Base-by-base conservation (phyloP, 306 rosid species). In the Coriaria nepalensis region DNA sequence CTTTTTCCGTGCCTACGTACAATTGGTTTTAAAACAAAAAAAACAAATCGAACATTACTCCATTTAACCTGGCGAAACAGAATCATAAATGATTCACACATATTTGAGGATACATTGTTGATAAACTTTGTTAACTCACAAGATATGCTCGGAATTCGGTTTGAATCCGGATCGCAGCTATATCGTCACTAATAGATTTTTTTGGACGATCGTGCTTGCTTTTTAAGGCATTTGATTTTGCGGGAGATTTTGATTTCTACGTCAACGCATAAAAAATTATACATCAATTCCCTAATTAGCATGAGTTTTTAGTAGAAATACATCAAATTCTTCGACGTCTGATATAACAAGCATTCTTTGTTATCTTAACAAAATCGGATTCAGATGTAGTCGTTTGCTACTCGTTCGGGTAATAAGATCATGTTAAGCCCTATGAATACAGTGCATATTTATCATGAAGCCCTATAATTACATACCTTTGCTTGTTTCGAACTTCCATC, bases 111-210 rank as follows among this genome's bases (percentile, higher is more conserved):
- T 20, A 20, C 29, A 20, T 1, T 1, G 29, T 20, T 1, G 1
- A 1, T 20, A 3, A 20, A 20, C 29, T 20, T 43, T 35, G 45
- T 37, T 12, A 55, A 67, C 39, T 53, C 57, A 90, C 98, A 73
- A 55, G 44, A 62, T 85, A 72, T 41, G 87, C 98, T 6, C 95
- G 95, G 61, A 85, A 81, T 56, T 85, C 87, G 11, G 93, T 82
- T 57, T 90, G 98, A 68, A 90, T 90, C 67, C 69, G 74, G 58
- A 68, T 86, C 51, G 98, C 98, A 43, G 98, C 92, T 43, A 63
- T 49, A 35, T 75, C 75, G 76, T 85, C 93, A 67, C 33, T 64
- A 9, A 39, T 37, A 15, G 70, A 54, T 40, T 64, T 66, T 49
- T 69, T 72, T 50, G 61, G 60, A 2, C 70, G 10, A 69, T 39